phyloP scores from a whole-genome alignment of 2,329 filamentous ascomycete species.

The Fonsecaea nubica region DNA sequence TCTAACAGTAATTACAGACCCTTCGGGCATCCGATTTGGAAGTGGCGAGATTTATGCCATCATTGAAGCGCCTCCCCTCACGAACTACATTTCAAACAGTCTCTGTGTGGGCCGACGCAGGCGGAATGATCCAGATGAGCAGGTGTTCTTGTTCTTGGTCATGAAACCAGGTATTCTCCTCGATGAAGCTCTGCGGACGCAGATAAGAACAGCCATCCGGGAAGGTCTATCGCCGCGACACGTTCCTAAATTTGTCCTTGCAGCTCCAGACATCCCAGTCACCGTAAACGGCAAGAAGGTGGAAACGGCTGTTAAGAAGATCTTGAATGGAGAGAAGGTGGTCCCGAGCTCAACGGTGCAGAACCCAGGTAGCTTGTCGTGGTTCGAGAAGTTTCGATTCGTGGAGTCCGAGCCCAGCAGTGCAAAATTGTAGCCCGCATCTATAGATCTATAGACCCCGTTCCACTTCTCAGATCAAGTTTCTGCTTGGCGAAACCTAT shows the following conservation, averaged over 20 bases:
- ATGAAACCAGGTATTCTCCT: too few relatives aligned
- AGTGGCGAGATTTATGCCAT: slow-evolving; percentile 81
- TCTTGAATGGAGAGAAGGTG: background rate
- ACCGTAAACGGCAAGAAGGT: background rate
- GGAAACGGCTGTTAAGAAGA: background rate
- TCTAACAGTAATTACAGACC: slow-evolving; percentile 57
- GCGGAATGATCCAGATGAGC: too few relatives aligned
- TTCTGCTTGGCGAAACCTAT: too few relatives aligned
- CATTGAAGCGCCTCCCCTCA: slow-evolving; percentile 50
- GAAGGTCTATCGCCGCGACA: background rate
- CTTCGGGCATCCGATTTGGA: slow-evolving; percentile 78
- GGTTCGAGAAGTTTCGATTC: too few relatives aligned
- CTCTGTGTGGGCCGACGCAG: slow-evolving; percentile 9
- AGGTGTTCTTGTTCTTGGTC: too few relatives aligned
- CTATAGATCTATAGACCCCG: too few relatives aligned
- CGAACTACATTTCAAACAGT: slow-evolving; percentile 4
- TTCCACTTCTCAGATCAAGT: too few relatives aligned
- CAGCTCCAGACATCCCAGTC: background rate
- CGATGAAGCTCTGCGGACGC: too few relatives aligned
- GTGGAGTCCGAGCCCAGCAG: too few relatives aligned
- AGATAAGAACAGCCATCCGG: background rate
- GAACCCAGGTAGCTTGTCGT: too few relatives aligned
- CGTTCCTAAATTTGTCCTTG: background rate
- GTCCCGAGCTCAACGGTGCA: background rate
- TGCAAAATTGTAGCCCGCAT: too few relatives aligned